Conservation (phyloP, 495 filamentous ascomycete species). For the Aspergillus egyptiacus region DNA sequence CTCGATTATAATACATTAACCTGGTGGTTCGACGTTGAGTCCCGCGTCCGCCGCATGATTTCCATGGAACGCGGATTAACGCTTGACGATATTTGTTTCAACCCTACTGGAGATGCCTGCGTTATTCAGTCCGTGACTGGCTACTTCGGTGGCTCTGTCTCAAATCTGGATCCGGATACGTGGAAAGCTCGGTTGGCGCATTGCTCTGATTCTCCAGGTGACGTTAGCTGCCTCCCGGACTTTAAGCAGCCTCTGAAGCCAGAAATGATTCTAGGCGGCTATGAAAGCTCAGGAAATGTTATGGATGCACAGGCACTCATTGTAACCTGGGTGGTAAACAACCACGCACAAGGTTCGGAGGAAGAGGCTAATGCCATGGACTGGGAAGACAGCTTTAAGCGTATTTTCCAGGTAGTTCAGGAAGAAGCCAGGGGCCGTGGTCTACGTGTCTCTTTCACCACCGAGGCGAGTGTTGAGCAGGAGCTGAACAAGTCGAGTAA, state of each 20-base stretch:
- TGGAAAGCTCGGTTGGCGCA: slow-evolving; percentile 65
- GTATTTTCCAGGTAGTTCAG: slow-evolving; percentile 64
- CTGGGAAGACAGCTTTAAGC: slow-evolving; percentile 76
- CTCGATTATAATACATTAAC: slow-evolving; percentile 77
- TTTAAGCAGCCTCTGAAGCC: slow-evolving; percentile 82
- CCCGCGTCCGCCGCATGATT: slow-evolving; percentile 60
- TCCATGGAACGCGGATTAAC: slow-evolving; percentile 56
- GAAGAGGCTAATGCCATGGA: slow-evolving; percentile 70
- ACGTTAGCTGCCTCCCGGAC: slow-evolving; percentile 65
- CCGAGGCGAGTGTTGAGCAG: slow-evolving; percentile 87
- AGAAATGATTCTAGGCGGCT: slow-evolving; percentile 81
- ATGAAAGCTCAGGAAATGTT: slow-evolving; percentile 58
- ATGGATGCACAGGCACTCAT: slow-evolving; percentile 73
- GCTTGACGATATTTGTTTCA: slow-evolving; percentile 86
- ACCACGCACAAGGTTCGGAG: slow-evolving; percentile 64
- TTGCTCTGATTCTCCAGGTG: slow-evolving; percentile 71
- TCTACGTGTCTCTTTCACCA: slow-evolving; percentile 84
- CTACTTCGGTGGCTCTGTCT: slow-evolving; percentile 70
- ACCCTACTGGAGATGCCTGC: slow-evolving; percentile 82
- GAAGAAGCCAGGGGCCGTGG: slow-evolving; percentile 73
- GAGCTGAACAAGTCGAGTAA: slow-evolving; percentile 95
- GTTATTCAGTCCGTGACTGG: slow-evolving; percentile 85
- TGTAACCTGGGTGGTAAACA: slow-evolving; percentile 94
- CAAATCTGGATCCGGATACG: slow-evolving; percentile 51
- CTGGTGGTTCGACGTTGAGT: slow-evolving; percentile 95